Evolutionary conservation across 768 basidiomycete species (phyloP).

Genomic region (Tulasnella sp.): DNA sequence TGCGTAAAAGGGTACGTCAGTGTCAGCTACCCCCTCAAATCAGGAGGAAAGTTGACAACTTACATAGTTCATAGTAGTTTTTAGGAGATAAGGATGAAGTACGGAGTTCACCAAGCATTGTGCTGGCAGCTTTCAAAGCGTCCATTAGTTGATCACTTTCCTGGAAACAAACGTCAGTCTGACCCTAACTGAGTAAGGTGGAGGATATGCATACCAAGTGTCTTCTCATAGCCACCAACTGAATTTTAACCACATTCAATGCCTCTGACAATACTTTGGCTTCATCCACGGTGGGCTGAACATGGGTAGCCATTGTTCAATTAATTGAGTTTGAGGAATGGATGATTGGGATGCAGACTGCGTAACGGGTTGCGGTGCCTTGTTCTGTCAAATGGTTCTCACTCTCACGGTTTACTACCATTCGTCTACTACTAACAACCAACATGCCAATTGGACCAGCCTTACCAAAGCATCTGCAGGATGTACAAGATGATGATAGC

Average conservation of each 20-base stretch:
- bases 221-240: slow-evolving; percentile 14
- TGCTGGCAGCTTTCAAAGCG: slow-evolving; percentile 88
- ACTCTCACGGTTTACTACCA: background rate
- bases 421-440: background rate
- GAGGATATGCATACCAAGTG: slow-evolving; percentile 3
- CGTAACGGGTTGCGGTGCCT: background rate
- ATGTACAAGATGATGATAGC: slow-evolving; percentile 11
- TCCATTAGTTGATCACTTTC: slow-evolving; percentile 97
- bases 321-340: background rate
- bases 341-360: background rate
- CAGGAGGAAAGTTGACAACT: slow-evolving; percentile 20
- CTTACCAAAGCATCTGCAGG: no score
- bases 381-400: background rate
- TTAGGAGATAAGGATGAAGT: slow-evolving; percentile 90
- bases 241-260: slow-evolving; percentile 15
- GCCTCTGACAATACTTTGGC: slow-evolving; percentile 9
- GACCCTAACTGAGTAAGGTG: background rate
- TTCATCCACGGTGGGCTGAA: slow-evolving; percentile 10
- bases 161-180: slow-evolving; percentile 30
- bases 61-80: slow-evolving; percentile 97
- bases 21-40: background rate
- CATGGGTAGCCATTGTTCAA: slow-evolving; percentile 2
- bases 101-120: slow-evolving; percentile 92
- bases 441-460: no score
- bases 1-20: slow-evolving; percentile 25